These are phyloP conservation scores for Heritiera fomes DNA, from an alignment of 345 rosid genomes.

Conservation along the genomic window DNA sequence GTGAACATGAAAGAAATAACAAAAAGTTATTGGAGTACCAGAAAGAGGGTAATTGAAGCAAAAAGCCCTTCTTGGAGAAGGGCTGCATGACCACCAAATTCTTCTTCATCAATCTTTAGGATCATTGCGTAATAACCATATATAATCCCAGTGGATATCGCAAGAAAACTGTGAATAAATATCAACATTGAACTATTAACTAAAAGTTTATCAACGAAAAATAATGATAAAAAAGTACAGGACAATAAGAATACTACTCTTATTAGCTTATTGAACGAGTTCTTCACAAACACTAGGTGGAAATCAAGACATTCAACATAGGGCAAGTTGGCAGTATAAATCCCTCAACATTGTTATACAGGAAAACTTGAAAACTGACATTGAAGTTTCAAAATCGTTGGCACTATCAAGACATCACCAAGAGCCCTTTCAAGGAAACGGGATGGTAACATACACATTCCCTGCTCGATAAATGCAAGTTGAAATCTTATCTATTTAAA, in stretches of 20 bases:
- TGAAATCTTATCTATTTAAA: background rate
- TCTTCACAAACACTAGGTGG: background rate
- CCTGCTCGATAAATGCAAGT: background rate
- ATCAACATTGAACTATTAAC: slow-evolving; percentile 14
- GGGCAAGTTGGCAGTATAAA: background rate
- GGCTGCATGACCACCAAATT: slow-evolving; percentile 87
- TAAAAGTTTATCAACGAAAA: background rate
- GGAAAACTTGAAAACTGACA: background rate
- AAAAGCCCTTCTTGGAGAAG: slow-evolving; percentile 96
- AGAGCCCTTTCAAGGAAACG: background rate
- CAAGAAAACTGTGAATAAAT: slow-evolving; percentile 60
- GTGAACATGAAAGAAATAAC: slow-evolving; percentile 13
- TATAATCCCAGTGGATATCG: slow-evolving; percentile 68
- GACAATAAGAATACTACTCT: background rate
- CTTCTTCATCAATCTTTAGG: slow-evolving; percentile 90
- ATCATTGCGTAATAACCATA: slow-evolving; percentile 83
- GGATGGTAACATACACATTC: background rate
- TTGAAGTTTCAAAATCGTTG: background rate
- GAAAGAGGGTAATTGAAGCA: slow-evolving; percentile 83
- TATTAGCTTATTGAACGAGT: slow-evolving; percentile 2
- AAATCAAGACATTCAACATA: slow-evolving; percentile 2
- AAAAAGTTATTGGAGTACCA: slow-evolving; percentile 48
- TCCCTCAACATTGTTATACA: background rate
- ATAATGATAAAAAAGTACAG: background rate
- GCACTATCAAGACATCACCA: background rate